These are phyloP conservation scores for Pisolithus marmoratus DNA, from an alignment of 768 basidiomycete species.

Conservation along the genomic window DNA sequence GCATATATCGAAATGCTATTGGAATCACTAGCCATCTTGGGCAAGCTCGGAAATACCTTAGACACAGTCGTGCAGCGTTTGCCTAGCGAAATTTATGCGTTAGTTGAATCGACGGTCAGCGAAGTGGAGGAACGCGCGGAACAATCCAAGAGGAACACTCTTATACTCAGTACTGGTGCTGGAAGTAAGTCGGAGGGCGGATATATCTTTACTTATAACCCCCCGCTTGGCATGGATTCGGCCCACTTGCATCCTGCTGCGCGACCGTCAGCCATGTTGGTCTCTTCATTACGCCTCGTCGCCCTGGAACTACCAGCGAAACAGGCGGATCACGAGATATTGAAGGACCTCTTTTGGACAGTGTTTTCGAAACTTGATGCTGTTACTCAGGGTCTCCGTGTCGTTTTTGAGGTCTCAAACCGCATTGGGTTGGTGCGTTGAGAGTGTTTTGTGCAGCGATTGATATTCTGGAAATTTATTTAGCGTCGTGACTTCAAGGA, in stretches of 20 bases:
- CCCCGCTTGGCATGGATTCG: slow-evolving; percentile 10
- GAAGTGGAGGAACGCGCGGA: slow-evolving; percentile 91
- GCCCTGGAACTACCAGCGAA: slow-evolving; percentile 71
- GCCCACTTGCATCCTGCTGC: slow-evolving; percentile 23
- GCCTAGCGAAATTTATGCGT: slow-evolving; percentile 71
- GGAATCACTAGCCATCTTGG: slow-evolving; percentile 89
- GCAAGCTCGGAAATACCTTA: slow-evolving; percentile 77
- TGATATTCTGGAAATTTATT: slow-evolving; percentile 1
- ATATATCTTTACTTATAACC: slow-evolving; percentile 40
- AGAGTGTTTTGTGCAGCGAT: not conserved
- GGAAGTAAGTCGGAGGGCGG: slow-evolving; percentile 44
- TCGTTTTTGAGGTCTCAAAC: slow-evolving; percentile 85
- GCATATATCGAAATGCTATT: slow-evolving; percentile 87
- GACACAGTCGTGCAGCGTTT: slow-evolving; percentile 83
- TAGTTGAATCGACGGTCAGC: slow-evolving; percentile 83
- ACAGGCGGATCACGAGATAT: slow-evolving; percentile 74
- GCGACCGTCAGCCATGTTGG: slow-evolving; percentile 28
- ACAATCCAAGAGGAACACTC: slow-evolving; percentile 54
- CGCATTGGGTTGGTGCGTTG: slow-evolving; percentile 83
- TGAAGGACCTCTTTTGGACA: slow-evolving; percentile 95
- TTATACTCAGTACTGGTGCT: slow-evolving; percentile 28
- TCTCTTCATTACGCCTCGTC: slow-evolving; percentile 58
- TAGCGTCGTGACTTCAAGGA: slow-evolving; percentile 92
- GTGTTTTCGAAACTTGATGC: slow-evolving; percentile 94
- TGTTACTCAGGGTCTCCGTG: slow-evolving; percentile 83